These are phyloP conservation scores for Neurospora discreta DNA, from an alignment of 495 filamentous ascomycete species.

Conservation along the genomic window DNA sequence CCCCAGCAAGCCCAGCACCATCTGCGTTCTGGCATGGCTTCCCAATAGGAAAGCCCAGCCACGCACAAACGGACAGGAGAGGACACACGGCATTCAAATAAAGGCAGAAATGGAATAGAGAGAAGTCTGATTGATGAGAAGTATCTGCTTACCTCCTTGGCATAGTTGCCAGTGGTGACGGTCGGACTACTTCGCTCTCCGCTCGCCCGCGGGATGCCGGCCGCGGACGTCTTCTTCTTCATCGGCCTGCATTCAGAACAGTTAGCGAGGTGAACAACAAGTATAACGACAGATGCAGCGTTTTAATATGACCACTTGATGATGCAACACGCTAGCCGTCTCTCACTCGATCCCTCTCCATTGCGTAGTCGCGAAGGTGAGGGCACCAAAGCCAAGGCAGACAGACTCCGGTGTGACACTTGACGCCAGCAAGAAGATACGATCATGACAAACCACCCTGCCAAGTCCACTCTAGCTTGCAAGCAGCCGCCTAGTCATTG, in stretches of 20 bases:
- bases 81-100: slow-evolving; percentile 1
- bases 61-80: neutral
- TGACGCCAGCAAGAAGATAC: neutral
- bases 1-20: neutral
- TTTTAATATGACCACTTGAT: neutral
- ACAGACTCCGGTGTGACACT: neutral
- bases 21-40: neutral
- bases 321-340: neutral
- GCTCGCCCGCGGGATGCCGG: slow-evolving; percentile 40
- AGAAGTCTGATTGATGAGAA: slow-evolving; percentile 5
- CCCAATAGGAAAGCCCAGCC: neutral
- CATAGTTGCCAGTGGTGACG: slow-evolving; percentile 27
- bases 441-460: neutral
- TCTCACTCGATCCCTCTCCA: neutral
- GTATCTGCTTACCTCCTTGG: slow-evolving; percentile 31
- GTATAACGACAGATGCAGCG: neutral
- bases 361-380: neutral
- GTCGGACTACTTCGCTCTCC: slow-evolving; percentile 39
- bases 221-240: slow-evolving; percentile 43
- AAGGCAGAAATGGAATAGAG: slow-evolving; percentile 1
- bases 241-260: slow-evolving; percentile 31
- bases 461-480: neutral
- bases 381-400: neutral
- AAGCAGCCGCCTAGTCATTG: neutral
- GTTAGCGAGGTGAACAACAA: slow-evolving; percentile 3